Conservation (phyloP, 352 stramenopile species). For the Phytophthora foliorum region DNA sequence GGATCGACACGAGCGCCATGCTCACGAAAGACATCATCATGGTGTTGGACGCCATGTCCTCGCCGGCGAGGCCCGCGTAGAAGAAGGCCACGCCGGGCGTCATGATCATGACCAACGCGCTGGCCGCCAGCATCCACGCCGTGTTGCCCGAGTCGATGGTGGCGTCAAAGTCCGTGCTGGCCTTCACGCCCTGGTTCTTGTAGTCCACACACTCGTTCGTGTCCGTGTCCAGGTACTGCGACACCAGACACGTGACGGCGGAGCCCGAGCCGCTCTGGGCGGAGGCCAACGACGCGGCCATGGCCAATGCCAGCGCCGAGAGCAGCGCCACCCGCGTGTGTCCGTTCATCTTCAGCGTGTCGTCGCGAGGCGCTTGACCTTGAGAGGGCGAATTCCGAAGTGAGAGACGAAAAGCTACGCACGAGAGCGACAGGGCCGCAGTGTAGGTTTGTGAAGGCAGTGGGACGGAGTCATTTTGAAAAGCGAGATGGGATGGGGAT, state of each 20-base stretch:
- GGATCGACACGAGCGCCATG: conserved; percentile 83
- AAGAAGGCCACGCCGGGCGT: conserved; percentile 53
- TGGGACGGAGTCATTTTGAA: conserved; percentile 2
- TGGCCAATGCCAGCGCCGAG: conserved; percentile 11
- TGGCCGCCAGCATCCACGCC: conserved; percentile 39
- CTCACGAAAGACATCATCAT: conserved; percentile 87
- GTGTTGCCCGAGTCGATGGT: conserved; percentile 47
- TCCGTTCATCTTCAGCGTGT: no score
- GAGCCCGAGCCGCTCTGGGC: conserved; percentile 44
- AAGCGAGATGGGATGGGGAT: no score
- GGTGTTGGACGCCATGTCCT: no score
- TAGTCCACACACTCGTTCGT: conserved; percentile 57
- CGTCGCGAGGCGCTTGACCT: no score
- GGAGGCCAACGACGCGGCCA: conserved; percentile 36
- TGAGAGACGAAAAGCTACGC: no score
- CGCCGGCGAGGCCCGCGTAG: conserved; percentile 81
- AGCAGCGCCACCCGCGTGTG: conserved; percentile 27
- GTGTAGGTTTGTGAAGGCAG: conserved; percentile 35
- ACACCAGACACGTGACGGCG: conserved; percentile 20
- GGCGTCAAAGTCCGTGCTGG: conserved; percentile 26
- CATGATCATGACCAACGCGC: conserved; percentile 41
- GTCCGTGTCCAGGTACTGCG: conserved; percentile 53
- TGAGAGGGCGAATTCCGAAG: conserved; percentile 20
- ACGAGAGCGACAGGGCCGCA: no score
- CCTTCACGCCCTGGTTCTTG: conserved; percentile 39